Percentiles rank a stretch among this genome's conserved stretches.
These are phyloP conservation scores for Aspergillus proliferans DNA, from an alignment of 2,329 filamentous ascomycete species.

Conservation along the genomic window DNA sequence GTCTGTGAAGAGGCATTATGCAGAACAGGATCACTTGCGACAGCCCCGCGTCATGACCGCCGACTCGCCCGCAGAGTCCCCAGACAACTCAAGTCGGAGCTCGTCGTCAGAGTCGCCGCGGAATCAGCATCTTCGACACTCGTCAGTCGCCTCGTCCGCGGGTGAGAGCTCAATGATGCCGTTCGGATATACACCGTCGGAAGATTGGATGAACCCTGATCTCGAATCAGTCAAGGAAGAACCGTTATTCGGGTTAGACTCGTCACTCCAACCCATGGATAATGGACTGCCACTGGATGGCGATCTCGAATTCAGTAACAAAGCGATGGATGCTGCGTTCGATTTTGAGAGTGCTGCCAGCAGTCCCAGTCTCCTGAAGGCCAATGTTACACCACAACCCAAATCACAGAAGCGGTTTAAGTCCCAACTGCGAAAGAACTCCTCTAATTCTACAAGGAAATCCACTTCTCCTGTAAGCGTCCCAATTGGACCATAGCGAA, in stretches of 20 bases:
- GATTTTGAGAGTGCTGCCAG: conserved; percentile 45
- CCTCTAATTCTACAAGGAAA: conserved; percentile 15
- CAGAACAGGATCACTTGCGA: conserved; percentile 28
- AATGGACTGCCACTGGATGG: conserved; percentile 24
- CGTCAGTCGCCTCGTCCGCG: conserved; percentile 35
- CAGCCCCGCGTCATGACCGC: conserved; percentile 27
- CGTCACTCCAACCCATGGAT: conserved; percentile 27
- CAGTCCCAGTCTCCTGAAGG: conserved; percentile 38
- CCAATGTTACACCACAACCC: conserved; percentile 17
- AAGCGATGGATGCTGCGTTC: conserved; percentile 44
- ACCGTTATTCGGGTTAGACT: conserved; percentile 35
- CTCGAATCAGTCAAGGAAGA: conserved; percentile 33
- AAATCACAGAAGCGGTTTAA: conserved; percentile 20
- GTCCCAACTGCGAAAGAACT: conserved; percentile 22
- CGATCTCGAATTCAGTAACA: conserved; percentile 42
- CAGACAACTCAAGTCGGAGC: conserved; percentile 37
- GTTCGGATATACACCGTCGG: conserved; percentile 26
- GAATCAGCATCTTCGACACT: conserved; percentile 36
- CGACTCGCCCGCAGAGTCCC: conserved; percentile 41
- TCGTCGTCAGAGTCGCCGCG: conserved; percentile 39
- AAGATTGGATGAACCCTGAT: conserved; percentile 34
- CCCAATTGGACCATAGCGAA: not conserved
- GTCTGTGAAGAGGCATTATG: conserved; percentile 23
- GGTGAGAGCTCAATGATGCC: conserved; percentile 31
- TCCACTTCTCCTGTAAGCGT: conserved; percentile 27